These are phyloP conservation scores for Cicer arietinum DNA, from an alignment of 306 rosid genomes.

Conservation along the genomic window DNA sequence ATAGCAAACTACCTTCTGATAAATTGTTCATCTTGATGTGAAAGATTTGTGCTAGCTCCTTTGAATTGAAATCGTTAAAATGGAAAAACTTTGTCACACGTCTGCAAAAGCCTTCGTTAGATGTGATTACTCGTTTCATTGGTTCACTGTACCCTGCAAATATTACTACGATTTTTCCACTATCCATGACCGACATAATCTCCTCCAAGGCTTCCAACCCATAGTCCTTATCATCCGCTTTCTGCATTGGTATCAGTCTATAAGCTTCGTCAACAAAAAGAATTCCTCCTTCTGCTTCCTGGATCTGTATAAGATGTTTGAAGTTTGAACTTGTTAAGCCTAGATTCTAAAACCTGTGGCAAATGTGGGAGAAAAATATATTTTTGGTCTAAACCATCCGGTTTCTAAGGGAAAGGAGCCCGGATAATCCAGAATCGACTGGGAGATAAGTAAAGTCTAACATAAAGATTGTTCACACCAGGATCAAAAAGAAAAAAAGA, in stretches of 20 bases:
- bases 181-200: constrained; percentile 98
- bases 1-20: constrained; percentile 69
- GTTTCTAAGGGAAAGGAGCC: too few species aligned
- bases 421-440: too few species aligned
- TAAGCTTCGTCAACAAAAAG: constrained; percentile 96
- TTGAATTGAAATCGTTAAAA: constrained; percentile 75
- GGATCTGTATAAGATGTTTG: constrained; percentile 58
- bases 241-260: constrained; percentile 93
- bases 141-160: constrained; percentile 94
- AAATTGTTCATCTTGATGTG: constrained; percentile 82
- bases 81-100: constrained; percentile 93
- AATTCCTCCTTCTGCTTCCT: constrained; percentile 96
- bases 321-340: constrained; percentile 37
- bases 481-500: neutral
- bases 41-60: constrained; percentile 82
- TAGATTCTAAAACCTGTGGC: neutral
- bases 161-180: constrained; percentile 87
- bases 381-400: too few species aligned
- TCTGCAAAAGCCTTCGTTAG: constrained; percentile 94
- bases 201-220: constrained; percentile 99
- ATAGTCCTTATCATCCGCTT: constrained; percentile 89
- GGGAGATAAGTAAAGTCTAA: too few species aligned
- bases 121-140: constrained; percentile 87
- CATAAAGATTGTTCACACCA: too few species aligned
- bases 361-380: neutral